Percentiles rank a stretch among this genome's conserved stretches.
Conservation (phyloP, 176 grass and related monocot species). For the Miscanthus lutarioriparius region DNA sequence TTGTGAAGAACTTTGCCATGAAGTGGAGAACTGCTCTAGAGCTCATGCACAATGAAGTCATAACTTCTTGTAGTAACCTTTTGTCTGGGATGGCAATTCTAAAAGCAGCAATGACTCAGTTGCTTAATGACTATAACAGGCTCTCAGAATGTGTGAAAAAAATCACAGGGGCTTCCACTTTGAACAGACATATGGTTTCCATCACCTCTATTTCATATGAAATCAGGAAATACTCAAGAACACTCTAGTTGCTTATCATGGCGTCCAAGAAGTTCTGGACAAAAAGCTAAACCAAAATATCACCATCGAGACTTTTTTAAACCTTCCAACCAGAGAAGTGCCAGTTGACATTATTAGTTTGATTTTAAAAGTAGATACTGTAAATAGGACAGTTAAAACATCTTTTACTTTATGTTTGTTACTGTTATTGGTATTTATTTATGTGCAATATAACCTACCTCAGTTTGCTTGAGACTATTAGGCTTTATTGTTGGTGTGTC, state of each 20-base stretch:
- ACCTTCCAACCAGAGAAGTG: not conserved
- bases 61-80: slow-evolving; percentile 90
- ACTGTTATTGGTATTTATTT: not conserved
- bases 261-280: not conserved
- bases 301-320: not conserved
- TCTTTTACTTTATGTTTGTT: not conserved
- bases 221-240: slow-evolving; percentile 91
- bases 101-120: slow-evolving; percentile 73
- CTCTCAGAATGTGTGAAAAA: slow-evolving; percentile 82
- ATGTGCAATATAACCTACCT: not conserved
- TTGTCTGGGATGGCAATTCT: slow-evolving; percentile 85
- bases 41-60: slow-evolving; percentile 86
- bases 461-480: not conserved
- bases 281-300: not conserved
- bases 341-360: not conserved
- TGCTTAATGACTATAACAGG: slow-evolving; percentile 86
- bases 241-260: slow-evolving; percentile 48
- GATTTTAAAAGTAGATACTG: not conserved
- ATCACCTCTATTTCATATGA: slow-evolving; percentile 90
- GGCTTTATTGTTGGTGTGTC: not conserved
- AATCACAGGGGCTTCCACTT: slow-evolving; percentile 53
- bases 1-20: slow-evolving; percentile 76
- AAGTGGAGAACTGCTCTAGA: slow-evolving; percentile 80
- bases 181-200: slow-evolving; percentile 80
- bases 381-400: not conserved